Percentiles rank a stretch among this genome's conserved stretches.
phyloP scores from a whole-genome alignment of 2,329 filamentous ascomycete genomes.

The Epichloe glyceriae region DNA sequence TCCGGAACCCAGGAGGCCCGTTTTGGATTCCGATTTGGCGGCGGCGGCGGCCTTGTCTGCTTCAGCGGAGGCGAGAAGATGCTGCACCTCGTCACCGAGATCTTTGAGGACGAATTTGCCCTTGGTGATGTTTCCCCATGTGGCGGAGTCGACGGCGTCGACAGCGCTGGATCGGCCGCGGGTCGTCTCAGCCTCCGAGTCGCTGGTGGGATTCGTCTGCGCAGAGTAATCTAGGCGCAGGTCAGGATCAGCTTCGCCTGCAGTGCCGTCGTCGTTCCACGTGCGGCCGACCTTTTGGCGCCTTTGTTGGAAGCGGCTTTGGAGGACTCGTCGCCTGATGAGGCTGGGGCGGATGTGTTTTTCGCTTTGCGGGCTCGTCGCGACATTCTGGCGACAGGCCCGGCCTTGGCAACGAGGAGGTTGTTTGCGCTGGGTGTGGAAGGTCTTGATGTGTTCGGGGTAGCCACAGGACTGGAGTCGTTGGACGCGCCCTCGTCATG shows the following conservation, averaged over 20 bases:
- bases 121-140: conserved; percentile 78
- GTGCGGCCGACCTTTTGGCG: conserved; percentile 66
- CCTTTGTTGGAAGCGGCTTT: conserved; percentile 34
- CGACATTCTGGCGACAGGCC: conserved; percentile 65
- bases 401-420: conserved; percentile 55
- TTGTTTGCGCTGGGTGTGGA: conserved; percentile 57
- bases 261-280: conserved; percentile 83
- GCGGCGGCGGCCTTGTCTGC: conserved; percentile 39
- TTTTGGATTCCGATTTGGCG: conserved; percentile 34
- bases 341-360: conserved; percentile 54
- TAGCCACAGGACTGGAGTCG: conserved; percentile 56
- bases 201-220: conserved; percentile 37
- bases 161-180: conserved; percentile 43
- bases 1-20: conserved; percentile 63
- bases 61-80: conserved; percentile 72
- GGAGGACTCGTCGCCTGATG: conserved; percentile 71
- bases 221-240: conserved; percentile 84
- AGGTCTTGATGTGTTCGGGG: conserved; percentile 67
- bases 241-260: conserved; percentile 63
- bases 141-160: conserved; percentile 62
- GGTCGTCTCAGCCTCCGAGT: conserved; percentile 35
- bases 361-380: conserved; percentile 60
- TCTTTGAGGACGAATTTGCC: conserved; percentile 93
- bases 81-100: conserved; percentile 83
- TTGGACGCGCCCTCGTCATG: conserved; percentile 35